Base-by-base conservation (phyloP, 495 filamentous ascomycete species). In the Talaromyces adpressus region DNA sequence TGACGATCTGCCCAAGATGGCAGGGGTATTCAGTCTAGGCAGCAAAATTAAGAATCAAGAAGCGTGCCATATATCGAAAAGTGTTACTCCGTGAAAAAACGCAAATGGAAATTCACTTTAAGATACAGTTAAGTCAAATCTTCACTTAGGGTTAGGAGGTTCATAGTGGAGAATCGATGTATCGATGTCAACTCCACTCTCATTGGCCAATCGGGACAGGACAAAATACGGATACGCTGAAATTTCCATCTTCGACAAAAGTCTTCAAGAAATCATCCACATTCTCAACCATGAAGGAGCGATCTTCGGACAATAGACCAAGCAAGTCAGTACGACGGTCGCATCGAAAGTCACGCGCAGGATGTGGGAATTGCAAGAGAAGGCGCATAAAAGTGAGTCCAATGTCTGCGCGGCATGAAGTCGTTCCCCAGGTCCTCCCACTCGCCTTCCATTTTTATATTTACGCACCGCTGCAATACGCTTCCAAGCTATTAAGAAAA, bases 291-390 rank as follows among this genome's bases (percentile, higher is more conserved):
- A 53, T 53, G 49, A 23, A 53, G 49, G 18, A 23, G n/a, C 20
- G 5, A 25, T 16, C 16, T 53, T 53, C 23, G n/a, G n/a, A 27
- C 18, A 6, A 53, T 53, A 53, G 5, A 27, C 18, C 23, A 18
- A 53, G 18, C 49, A 22, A 25, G 49, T 22, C 12, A 23, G 9
- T 18, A 23, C 72, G 74, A 39, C 71, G 74, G 58, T 69, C 81
- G 34, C 83, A 86, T 71, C 81, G 75, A 32, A 86, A 86, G 65
- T 86, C 84, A 9, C 78, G 82, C 41, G 77, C 75, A 65, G 84
- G 84, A 3, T 86, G 84, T 64, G 73, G 79, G 29, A 79, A 84
- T 64, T 86, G 84, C 69, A 85, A 85, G 69, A 75, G 75, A 61
- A 71, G 84, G 23, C 81, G 82, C 52, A 80, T 85, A 67, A 83